These are phyloP conservation scores for Coemansia sp. DNA, from an alignment of 192 early-diverging fungal species.

Conservation along the genomic window DNA sequence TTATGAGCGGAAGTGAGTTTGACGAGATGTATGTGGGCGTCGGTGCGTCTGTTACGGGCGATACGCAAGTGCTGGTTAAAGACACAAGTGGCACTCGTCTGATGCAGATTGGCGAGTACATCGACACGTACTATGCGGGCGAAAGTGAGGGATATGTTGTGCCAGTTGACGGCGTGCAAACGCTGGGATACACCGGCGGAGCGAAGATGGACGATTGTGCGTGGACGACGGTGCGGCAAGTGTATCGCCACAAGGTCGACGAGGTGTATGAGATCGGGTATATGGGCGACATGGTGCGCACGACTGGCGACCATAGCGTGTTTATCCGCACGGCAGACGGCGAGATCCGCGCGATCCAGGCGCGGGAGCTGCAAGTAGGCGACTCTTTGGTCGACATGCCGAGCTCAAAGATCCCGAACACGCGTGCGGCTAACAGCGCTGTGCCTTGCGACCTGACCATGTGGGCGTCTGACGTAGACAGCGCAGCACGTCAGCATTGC, in stretches of 20 bases:
- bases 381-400: slow-evolving; percentile 48
- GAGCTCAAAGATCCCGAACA: slow-evolving; percentile 14
- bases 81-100: slow-evolving; percentile 21
- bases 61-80: slow-evolving; percentile 47
- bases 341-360: slow-evolving; percentile 32
- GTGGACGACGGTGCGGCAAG: slow-evolving; percentile 49
- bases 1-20: slow-evolving; percentile 98
- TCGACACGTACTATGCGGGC: slow-evolving; percentile 38
- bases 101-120: slow-evolving; percentile 42
- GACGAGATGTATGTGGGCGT: slow-evolving; percentile 99
- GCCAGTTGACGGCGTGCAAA: slow-evolving; percentile 43
- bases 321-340: slow-evolving; percentile 33
- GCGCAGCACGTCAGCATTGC: not conserved
- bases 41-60: slow-evolving; percentile 66
- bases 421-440: not conserved
- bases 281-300: slow-evolving; percentile 44
- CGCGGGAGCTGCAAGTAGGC: slow-evolving; percentile 40
- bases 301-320: slow-evolving; percentile 55
- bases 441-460: not conserved
- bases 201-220: slow-evolving; percentile 22
- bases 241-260: slow-evolving; percentile 51
- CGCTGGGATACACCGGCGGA: slow-evolving; percentile 44
- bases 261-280: slow-evolving; percentile 49
- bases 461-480: slow-evolving; percentile 10
- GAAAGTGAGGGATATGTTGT: slow-evolving; percentile 35